phyloP scores from a whole-genome alignment of 1,284 basidiomycete species.

The Sphagnurus paluster region DNA sequence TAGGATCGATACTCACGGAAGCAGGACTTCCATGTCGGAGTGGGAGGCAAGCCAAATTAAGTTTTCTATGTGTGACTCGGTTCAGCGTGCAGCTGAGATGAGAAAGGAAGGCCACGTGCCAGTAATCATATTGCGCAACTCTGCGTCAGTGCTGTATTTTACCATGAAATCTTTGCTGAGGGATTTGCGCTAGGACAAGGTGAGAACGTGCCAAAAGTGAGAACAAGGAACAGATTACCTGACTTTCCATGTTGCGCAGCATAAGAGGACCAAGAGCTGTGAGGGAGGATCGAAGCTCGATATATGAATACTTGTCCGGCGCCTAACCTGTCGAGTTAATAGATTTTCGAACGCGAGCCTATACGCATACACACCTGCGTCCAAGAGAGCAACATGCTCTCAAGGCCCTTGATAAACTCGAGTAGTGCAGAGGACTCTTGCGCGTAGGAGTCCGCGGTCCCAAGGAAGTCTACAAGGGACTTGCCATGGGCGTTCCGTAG shows the following conservation, averaged over 20 bases:
- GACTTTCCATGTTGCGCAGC: constrained; percentile 19
- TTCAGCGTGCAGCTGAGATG: background rate
- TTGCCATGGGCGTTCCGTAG: constrained; percentile 10
- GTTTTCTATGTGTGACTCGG: constrained; percentile 19
- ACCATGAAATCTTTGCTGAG: constrained; percentile 19
- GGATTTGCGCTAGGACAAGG: constrained; percentile 15
- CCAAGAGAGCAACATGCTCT: constrained; percentile 18
- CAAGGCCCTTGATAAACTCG: constrained; percentile 5
- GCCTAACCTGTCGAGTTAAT: background rate
- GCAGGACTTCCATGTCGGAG: constrained; percentile 24
- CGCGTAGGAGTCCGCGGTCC: constrained; percentile 11
- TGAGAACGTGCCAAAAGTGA: background rate
- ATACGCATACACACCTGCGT: constrained; percentile 14
- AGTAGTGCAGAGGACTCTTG: constrained; percentile 3
- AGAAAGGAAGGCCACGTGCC: constrained; percentile 14
- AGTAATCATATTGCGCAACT: constrained; percentile 22
- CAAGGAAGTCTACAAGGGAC: constrained; percentile 17
- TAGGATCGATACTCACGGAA: constrained; percentile 23
- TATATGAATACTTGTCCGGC: constrained; percentile 3
- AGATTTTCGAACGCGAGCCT: background rate
- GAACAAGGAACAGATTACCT: constrained; percentile 14
- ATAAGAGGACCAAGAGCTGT: constrained; percentile 17
- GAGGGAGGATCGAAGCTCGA: constrained; percentile 13
- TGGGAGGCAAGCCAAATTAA: constrained; percentile 26
- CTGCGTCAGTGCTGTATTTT: constrained; percentile 18